These are phyloP conservation scores for Aspergillus calidoustus DNA, from an alignment of 2,329 filamentous ascomycete species.

Conservation along the genomic window DNA sequence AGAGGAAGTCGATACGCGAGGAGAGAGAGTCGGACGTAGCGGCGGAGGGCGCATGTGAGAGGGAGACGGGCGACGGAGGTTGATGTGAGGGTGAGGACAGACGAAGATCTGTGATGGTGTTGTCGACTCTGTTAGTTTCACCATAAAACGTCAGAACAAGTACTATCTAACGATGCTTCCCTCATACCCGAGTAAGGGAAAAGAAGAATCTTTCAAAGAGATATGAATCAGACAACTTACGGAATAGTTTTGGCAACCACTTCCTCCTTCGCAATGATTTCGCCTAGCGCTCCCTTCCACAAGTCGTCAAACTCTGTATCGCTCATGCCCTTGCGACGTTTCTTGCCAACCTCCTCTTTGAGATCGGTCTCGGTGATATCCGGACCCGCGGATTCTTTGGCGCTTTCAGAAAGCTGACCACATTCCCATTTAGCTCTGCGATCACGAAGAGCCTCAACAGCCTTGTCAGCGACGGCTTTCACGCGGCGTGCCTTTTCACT, in stretches of 20 bases:
- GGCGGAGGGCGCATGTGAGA: constrained; percentile 62
- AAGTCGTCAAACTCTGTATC: constrained; percentile 91
- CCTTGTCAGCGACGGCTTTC: constrained; percentile 83
- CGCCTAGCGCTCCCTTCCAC: constrained; percentile 56
- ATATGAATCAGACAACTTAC: constrained; percentile 53
- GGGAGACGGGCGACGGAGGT: constrained; percentile 90
- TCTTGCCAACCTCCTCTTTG: constrained; percentile 75
- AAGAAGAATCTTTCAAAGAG: not conserved
- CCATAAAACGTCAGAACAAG: constrained; percentile 56
- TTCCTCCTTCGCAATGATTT: constrained; percentile 62
- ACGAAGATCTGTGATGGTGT: constrained; percentile 74
- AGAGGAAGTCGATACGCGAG: constrained; percentile 56
- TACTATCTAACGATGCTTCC: constrained; percentile 26
- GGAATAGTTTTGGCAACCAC: constrained; percentile 59
- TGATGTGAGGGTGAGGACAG: constrained; percentile 72
- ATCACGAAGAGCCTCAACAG: constrained; percentile 82
- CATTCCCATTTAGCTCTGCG: constrained; percentile 90
- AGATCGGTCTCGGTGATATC: constrained; percentile 73
- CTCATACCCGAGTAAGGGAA: constrained; percentile 18
- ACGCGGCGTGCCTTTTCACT: constrained; percentile 88
- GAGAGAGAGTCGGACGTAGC: constrained; percentile 53
- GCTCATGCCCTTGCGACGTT: constrained; percentile 80
- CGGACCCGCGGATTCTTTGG: constrained; percentile 63
- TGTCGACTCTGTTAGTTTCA: constrained; percentile 82
- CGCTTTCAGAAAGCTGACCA: constrained; percentile 70